Percentiles rank a stretch among this genome's conserved stretches.
Evolutionary conservation across 2,329 filamentous ascomycete genomes (phyloP).

Genomic region (Rutstroemia sp.): DNA sequence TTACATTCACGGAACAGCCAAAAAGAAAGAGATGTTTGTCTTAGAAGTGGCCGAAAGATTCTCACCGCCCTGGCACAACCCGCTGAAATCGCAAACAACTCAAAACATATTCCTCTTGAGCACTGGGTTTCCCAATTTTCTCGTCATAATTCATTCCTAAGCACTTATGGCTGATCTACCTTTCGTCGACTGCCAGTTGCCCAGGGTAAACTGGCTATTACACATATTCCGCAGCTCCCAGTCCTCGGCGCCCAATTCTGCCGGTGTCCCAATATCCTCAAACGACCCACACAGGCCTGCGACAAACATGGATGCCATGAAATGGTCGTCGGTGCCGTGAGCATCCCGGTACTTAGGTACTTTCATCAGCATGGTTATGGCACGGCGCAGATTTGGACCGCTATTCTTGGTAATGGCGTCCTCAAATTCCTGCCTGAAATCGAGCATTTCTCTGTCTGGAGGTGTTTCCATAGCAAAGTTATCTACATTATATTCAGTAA

Average conservation of each 20-base stretch:
- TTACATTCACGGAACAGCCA: too few relatives aligned
- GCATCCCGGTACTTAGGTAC: slow-evolving; percentile 58
- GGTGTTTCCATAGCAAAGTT: slow-evolving; percentile 54
- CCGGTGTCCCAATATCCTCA: slow-evolving; percentile 37
- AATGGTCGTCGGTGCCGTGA: slow-evolving; percentile 64
- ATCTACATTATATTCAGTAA: slow-evolving; percentile 30
- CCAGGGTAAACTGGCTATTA: slow-evolving; percentile 22
- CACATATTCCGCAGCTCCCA: slow-evolving; percentile 46
- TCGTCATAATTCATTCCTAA: too few relatives aligned
- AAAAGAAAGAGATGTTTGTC: too few relatives aligned
- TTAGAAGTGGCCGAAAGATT: too few relatives aligned
- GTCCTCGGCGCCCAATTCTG: slow-evolving; percentile 47
- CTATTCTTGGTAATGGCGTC: slow-evolving; percentile 48
- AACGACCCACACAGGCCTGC: slow-evolving; percentile 46
- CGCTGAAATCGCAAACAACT: too few relatives aligned
- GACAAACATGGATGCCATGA: slow-evolving; percentile 58
- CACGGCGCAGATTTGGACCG: slow-evolving; percentile 46
- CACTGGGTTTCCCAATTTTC: too few relatives aligned
- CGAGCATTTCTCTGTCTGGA: slow-evolving; percentile 52
- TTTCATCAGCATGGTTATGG: slow-evolving; percentile 58
- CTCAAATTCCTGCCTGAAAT: slow-evolving; percentile 58
- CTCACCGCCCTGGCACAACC: too few relatives aligned
- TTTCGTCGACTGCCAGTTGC: slow-evolving; percentile 32
- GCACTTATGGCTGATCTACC: too few relatives aligned
- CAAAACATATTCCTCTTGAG: too few relatives aligned